Conservation (phyloP, 192 early-diverging fungal genomes). For the Endogone sp. region DNA sequence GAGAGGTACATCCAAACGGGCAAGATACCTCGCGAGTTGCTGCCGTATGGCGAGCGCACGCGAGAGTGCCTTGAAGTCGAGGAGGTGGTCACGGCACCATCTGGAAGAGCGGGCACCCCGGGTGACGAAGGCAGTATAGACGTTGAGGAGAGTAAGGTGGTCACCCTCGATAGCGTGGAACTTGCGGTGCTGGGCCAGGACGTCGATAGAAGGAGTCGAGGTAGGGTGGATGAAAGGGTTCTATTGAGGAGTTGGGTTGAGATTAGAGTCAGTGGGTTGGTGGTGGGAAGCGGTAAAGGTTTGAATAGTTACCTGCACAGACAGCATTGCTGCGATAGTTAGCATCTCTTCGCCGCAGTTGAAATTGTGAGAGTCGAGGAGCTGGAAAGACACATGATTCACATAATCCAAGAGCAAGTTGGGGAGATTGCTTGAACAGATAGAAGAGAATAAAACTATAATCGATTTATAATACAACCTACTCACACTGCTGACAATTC, state of each 20-base stretch:
- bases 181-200: conserved; percentile 57
- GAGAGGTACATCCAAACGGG: conserved; percentile 23
- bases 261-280: not conserved
- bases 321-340: conserved; percentile 76
- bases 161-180: conserved; percentile 80
- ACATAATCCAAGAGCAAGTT: conserved; percentile 1
- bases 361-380: conserved; percentile 57
- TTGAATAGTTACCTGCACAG: conserved; percentile 72
- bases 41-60: conserved; percentile 82
- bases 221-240: conserved; percentile 43
- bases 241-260: conserved; percentile 4
- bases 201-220: conserved; percentile 24
- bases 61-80: conserved; percentile 76
- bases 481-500: too few relatives aligned
- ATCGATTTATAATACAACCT: too few relatives aligned
- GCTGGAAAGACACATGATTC: conserved; percentile 21
- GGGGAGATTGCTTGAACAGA: not conserved
- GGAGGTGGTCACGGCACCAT: conserved; percentile 86
- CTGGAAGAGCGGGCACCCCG: conserved; percentile 45
- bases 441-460: too few relatives aligned
- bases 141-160: conserved; percentile 59
- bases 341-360: conserved; percentile 71
- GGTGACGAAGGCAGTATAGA: conserved; percentile 72
- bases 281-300: not conserved
- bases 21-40: conserved; percentile 77